Evolutionary conservation across 164 flowering plant genomes (phyloP).

Genomic region (Vitis rupestris): DNA sequence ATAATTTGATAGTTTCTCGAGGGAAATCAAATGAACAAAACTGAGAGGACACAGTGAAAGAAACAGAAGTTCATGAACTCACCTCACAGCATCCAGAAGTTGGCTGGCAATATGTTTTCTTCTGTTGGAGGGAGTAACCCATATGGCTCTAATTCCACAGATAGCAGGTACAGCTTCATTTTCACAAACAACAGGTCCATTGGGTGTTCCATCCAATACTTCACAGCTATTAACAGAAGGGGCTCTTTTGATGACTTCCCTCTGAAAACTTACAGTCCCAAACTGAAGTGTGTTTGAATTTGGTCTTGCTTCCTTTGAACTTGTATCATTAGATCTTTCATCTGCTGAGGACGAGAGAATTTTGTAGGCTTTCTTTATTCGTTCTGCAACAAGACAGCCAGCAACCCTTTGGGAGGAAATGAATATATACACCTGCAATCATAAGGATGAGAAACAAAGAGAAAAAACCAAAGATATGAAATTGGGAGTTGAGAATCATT

Average conservation of each 20-base stretch:
- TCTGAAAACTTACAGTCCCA: constrained; percentile 54
- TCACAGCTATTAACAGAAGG: constrained; percentile 11
- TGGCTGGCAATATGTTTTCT: constrained; percentile 65
- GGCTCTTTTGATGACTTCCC: constrained; percentile 42
- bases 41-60: too few species aligned
- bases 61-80: background rate
- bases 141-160: constrained; percentile 79
- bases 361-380: constrained; percentile 58
- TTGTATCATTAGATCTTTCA: constrained; percentile 7
- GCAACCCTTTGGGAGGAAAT: constrained; percentile 60
- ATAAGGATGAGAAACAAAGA: background rate
- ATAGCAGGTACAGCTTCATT: constrained; percentile 56
- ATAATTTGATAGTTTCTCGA: too few species aligned
- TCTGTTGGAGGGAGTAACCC: constrained; percentile 76
- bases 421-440: constrained; percentile 69
- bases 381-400: constrained; percentile 79
- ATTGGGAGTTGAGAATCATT: too few species aligned
- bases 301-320: constrained; percentile 21
- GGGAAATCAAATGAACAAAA: too few species aligned
- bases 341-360: constrained; percentile 36
- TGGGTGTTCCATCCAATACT: constrained; percentile 12
- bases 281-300: constrained; percentile 46
- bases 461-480: background rate
- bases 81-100: constrained; percentile 77
- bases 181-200: constrained; percentile 55